These are phyloP conservation scores for Didymellaceae sp. DNA, from an alignment of 2,329 filamentous ascomycete species.

Conservation along the genomic window DNA sequence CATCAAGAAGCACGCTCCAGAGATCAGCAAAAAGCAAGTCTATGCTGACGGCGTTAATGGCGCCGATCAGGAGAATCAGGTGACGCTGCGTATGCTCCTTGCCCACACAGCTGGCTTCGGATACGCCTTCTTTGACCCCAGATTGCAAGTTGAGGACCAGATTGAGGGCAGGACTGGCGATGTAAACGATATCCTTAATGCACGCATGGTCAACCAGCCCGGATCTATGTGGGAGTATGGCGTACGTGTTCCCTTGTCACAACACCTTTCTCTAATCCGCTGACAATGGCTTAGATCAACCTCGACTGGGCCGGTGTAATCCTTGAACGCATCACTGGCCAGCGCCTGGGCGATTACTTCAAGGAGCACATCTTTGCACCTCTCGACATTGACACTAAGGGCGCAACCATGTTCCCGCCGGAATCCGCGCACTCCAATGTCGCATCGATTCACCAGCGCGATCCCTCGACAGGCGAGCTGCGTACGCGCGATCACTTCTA, in stretches of 20 bases:
- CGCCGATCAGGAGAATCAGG: constrained; percentile 50
- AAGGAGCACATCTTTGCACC: constrained; percentile 56
- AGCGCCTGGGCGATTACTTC: constrained; percentile 55
- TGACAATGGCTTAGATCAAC: constrained; percentile 49
- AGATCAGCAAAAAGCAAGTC: constrained; percentile 52
- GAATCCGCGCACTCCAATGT: constrained; percentile 61
- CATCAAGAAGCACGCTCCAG: constrained; percentile 41
- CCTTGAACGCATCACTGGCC: constrained; percentile 54
- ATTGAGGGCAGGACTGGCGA: constrained; percentile 65
- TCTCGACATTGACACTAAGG: constrained; percentile 50
- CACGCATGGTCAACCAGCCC: constrained; percentile 68
- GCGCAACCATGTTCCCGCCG: constrained; percentile 65
- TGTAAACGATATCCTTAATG: constrained; percentile 56
- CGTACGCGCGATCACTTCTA: constrained; percentile 58
- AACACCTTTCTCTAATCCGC: neutral
- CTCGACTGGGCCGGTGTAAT: constrained; percentile 60
- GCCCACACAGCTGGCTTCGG: constrained; percentile 59
- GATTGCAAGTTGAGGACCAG: constrained; percentile 53
- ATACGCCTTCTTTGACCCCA: constrained; percentile 57
- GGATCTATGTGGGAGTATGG: constrained; percentile 67
- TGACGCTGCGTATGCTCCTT: constrained; percentile 60
- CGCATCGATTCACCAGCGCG: constrained; percentile 63
- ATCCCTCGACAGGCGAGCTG: constrained; percentile 47
- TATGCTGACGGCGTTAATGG: constrained; percentile 44
- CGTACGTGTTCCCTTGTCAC: constrained; percentile 26